A percentile compares a stretch with the other conserved stretches of the same genome.
phyloP scores from a whole-genome alignment of 306 rosid genomes.

The Prosopis cineraria region DNA sequence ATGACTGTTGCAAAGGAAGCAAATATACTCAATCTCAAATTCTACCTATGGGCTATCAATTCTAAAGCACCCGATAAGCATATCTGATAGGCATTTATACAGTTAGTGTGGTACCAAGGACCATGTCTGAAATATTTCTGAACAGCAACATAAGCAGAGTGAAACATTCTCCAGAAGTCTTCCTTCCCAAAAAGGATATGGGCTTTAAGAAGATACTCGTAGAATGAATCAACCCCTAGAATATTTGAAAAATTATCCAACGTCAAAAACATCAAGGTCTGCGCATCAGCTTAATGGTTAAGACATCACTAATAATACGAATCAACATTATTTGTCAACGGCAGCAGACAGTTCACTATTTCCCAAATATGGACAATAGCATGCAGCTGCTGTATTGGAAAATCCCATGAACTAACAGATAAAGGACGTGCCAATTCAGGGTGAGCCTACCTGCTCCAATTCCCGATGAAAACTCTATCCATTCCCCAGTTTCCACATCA shows the following conservation, averaged over 20 bases:
- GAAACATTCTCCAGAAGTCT: conserved; percentile 60
- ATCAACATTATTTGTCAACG: conserved; percentile 7
- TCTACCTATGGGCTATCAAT: conserved; percentile 5
- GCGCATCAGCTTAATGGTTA: conserved; percentile 21
- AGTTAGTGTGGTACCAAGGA: conserved; percentile 67
- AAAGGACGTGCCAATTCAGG: conserved; percentile 17
- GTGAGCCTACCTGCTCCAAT: conserved; percentile 88
- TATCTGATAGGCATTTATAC: conserved; percentile 27
- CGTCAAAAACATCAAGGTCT: conserved; percentile 44
- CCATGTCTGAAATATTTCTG: conserved; percentile 83
- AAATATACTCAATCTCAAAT: conserved; percentile 12
- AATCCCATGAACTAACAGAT: conserved; percentile 16
- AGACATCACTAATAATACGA: conserved; percentile 25
- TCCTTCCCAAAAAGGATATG: conserved; percentile 69
- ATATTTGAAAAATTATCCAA: conserved; percentile 43
- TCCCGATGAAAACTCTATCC: conserved; percentile 91
- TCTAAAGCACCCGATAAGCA: conserved; percentile 11
- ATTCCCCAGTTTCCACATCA: conserved; percentile 84
- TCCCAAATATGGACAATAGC: conserved; percentile 25
- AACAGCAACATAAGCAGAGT: conserved; percentile 53
- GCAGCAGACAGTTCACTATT: conserved; percentile 12
- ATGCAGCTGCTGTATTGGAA: conserved; percentile 17
- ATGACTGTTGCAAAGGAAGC: conserved; percentile 17
- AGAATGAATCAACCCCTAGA: conserved; percentile 98
- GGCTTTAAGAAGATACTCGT: conserved; percentile 92